Percentiles rank a stretch among this genome's conserved stretches.
Evolutionary conservation across 305 asterid genomes (phyloP).

Genomic region (Ruellia speciosa): DNA sequence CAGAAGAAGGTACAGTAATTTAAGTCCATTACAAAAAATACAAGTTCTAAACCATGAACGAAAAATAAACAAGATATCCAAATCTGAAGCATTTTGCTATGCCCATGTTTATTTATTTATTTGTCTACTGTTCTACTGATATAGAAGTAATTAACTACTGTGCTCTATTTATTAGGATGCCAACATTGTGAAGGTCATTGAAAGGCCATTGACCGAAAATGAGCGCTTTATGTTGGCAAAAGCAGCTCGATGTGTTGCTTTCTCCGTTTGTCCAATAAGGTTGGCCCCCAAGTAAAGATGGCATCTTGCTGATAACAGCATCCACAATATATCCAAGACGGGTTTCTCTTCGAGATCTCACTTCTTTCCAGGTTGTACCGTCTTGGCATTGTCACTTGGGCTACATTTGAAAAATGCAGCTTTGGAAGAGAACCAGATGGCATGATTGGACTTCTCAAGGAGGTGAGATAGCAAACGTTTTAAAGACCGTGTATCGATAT

Average conservation of each 20-base stretch:
- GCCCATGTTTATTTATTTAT: not conserved
- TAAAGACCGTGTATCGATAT: no score
- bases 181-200: slow-evolving; percentile 83
- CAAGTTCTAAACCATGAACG: slow-evolving; percentile 8
- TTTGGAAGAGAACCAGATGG: no score
- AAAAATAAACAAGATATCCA: not conserved
- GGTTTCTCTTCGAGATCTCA: not conserved
- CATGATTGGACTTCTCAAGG: not conserved
- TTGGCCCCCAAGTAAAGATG: slow-evolving; percentile 58
- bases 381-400: not conserved
- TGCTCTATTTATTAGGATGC: slow-evolving; percentile 49
- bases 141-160: not conserved
- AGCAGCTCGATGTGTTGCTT: slow-evolving; percentile 93
- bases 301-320: not conserved
- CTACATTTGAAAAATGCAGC: not conserved
- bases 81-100: not conserved
- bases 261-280: slow-evolving; percentile 72
- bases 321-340: slow-evolving; percentile 11
- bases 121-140: not conserved
- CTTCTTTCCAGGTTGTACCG: not conserved
- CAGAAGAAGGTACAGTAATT: slow-evolving; percentile 53
- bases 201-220: slow-evolving; percentile 88
- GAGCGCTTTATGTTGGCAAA: slow-evolving; percentile 92
- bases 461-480: no score
- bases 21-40: not conserved